A percentile compares a stretch with the other conserved stretches of the same genome.
phyloP scores from a whole-genome alignment of 2,329 filamentous ascomycete species.

The Stenocarpella maydis region DNA sequence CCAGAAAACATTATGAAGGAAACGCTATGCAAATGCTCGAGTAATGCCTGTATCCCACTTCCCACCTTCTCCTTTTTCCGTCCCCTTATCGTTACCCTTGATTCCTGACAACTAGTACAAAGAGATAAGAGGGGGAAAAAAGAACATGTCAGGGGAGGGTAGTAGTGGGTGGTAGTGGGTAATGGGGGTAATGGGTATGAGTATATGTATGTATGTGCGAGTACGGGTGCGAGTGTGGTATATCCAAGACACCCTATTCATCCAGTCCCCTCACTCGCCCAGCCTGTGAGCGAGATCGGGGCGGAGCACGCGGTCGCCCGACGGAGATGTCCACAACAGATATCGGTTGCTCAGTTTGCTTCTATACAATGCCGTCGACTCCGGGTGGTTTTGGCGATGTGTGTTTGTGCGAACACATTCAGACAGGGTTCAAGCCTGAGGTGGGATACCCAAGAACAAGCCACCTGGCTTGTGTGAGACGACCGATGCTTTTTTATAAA shows the following conservation, averaged over 20 bases:
- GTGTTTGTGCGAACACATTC: background rate
- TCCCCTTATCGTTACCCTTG: background rate
- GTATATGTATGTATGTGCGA: background rate
- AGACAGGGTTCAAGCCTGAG: background rate
- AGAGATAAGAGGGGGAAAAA: background rate
- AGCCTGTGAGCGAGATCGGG: conserved; percentile 1
- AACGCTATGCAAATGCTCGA: conserved; percentile 27
- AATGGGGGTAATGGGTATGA: background rate
- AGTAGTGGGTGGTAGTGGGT: too few species aligned
- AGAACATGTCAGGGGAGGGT: background rate
- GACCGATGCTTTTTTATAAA: background rate
- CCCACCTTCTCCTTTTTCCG: background rate
- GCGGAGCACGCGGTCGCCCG: background rate
- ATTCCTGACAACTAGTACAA: background rate
- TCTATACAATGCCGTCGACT: background rate
- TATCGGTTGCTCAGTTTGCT: background rate
- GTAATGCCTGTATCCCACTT: conserved; percentile 2
- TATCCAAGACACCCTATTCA: background rate
- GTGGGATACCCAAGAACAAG: background rate
- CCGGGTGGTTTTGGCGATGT: background rate
- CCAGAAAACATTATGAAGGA: background rate
- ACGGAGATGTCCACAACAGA: background rate
- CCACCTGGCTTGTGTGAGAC: background rate
- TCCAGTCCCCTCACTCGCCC: background rate
- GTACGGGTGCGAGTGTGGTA: conserved; percentile 11